Base-by-base conservation (phyloP, 2,329 filamentous ascomycete genomes). In the Epicoccum nigrum region DNA sequence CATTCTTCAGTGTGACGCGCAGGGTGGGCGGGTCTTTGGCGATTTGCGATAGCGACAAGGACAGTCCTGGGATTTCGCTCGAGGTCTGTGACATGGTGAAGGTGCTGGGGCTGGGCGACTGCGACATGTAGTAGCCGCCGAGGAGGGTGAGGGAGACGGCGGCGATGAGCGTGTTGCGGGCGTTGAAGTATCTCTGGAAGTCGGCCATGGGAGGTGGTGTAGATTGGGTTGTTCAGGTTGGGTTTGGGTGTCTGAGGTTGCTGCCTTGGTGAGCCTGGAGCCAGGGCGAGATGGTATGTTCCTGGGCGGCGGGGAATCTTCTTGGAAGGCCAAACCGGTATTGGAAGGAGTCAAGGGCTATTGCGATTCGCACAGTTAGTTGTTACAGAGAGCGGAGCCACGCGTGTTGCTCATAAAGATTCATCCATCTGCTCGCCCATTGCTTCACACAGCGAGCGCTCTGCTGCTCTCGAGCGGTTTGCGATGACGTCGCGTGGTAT, bases 1-100 rank as follows among this genome's bases (percentile, higher is more conserved):
- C 64, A 47, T 77, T 77, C 8, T 68, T 67, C 39, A 76, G 57
- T 1, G 68, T 73, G 17, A 76, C 64, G 12, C 68, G 62, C 11
- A 76, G 40, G 0, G 67, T 66, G 7, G 69, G 67, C 1, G 71
- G 71, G 13, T 55, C 58, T 7, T 55, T 60, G 7, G 65, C 67
- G 7, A 59, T 62, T 43, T 74, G 70, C 2, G 59, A 56, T 12
- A 72, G 56, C 30, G 55, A 63, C 32, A 73, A 56, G 9, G 66
- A 60, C 2, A 74, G 60, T 13, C 65, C 65, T 7, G 68, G 63
- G 12, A 69, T 35, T 31, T 52, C 54, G 23, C 48, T 48, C 19
- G 56, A 46, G 17, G 54, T 33, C 11, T 48, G 50, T 4, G 67
- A 58, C 67, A 69, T 68, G 15, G 43, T 60, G 56, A 64, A 64